phyloP scores from a whole-genome alignment of 1,139 yeast species.

The Martiniozyma asiatica region DNA sequence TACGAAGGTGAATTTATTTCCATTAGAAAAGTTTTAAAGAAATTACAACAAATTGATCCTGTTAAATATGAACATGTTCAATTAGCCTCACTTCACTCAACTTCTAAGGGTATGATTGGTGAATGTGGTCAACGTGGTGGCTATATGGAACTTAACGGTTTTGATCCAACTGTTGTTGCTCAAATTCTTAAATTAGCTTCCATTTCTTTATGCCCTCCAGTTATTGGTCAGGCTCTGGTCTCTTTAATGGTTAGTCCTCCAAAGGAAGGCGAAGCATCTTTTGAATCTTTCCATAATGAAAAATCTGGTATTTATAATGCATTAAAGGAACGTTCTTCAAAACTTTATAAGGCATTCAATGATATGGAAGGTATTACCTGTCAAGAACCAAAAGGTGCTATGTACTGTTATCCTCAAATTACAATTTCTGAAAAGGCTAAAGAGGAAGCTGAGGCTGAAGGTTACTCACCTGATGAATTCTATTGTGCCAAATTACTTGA shows the following conservation, averaged over 20 bases:
- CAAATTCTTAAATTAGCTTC: conserved; percentile 77
- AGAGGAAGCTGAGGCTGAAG: conserved; percentile 42
- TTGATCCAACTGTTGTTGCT: conserved; percentile 54
- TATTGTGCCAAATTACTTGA: conserved; percentile 79
- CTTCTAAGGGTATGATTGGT: conserved; percentile 93
- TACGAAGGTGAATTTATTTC: conserved; percentile 57
- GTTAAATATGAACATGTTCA: conserved; percentile 58
- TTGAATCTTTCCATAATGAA: conserved; percentile 52
- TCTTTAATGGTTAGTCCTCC: conserved; percentile 95
- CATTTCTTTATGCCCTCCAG: conserved; percentile 85
- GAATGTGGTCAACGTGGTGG: conserved; percentile 99
- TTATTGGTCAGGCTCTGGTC: conserved; percentile 84
- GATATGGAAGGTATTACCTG: conserved; percentile 73
- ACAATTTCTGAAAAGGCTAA: conserved; percentile 52
- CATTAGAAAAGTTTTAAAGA: conserved; percentile 54
- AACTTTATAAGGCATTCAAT: conserved; percentile 57
- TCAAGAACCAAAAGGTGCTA: conserved; percentile 90
- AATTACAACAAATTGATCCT: conserved; percentile 42
- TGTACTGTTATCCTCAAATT: conserved; percentile 86
- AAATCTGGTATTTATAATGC: conserved; percentile 47
- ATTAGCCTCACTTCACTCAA: conserved; percentile 87
- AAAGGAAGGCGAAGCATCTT: conserved; percentile 61
- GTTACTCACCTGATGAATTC: conserved; percentile 65
- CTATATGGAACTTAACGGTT: conserved; percentile 86
- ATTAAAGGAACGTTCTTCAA: conserved; percentile 49